phyloP scores from a whole-genome alignment of 306 rosid genomes.

The Delonix regia region DNA sequence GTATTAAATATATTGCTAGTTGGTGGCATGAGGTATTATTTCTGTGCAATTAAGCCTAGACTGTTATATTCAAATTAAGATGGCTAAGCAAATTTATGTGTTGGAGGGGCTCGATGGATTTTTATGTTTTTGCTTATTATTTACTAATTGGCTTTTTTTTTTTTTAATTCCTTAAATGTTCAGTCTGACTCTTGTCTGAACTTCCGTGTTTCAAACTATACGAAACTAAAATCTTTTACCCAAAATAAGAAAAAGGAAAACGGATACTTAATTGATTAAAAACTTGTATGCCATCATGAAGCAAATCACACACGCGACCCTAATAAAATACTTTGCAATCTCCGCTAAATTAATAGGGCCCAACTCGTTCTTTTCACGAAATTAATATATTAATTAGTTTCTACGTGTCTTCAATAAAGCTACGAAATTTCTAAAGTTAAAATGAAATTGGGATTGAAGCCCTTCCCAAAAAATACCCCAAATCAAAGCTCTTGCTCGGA shows the following conservation, averaged over 20 bases:
- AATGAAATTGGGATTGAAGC: neutral
- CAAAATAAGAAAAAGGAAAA: neutral
- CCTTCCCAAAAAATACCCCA: neutral
- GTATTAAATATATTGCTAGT: too few relatives aligned
- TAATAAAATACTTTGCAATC: neutral
- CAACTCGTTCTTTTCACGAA: neutral
- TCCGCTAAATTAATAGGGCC: slow-evolving; percentile 29
- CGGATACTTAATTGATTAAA: neutral
- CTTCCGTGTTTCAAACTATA: too few relatives aligned
- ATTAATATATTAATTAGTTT: neutral
- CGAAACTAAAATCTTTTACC: neutral
- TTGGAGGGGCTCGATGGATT: too few relatives aligned
- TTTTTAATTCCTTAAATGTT: too few relatives aligned
- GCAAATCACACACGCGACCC: slow-evolving; percentile 25
- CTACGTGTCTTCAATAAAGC: neutral
- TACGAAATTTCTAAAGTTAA: neutral
- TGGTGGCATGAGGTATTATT: too few relatives aligned
- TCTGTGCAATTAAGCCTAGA: too few relatives aligned
- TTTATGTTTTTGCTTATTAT: neutral
- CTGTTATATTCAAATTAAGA: too few relatives aligned
- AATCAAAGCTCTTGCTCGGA: neutral
- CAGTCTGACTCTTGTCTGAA: neutral
- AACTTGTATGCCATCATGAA: neutral
- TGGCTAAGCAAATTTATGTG: too few relatives aligned
- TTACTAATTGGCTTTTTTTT: neutral